Evolutionary conservation across 345 rosid genomes (phyloP).

Genomic region (Combretum micranthum): DNA sequence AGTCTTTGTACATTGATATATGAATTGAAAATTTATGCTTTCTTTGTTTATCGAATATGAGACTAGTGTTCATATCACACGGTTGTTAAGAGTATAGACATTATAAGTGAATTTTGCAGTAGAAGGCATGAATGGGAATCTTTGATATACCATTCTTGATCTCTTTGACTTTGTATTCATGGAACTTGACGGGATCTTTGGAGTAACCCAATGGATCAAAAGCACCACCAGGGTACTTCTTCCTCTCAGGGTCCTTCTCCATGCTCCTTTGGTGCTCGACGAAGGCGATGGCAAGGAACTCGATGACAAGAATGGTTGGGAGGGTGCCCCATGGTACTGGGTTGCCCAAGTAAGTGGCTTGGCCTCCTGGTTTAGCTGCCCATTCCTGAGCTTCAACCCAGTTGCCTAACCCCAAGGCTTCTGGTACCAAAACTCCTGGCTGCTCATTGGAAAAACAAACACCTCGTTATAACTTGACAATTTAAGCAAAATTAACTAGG

Average conservation of each 20-base stretch:
- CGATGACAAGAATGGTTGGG: slow-evolving; percentile 76
- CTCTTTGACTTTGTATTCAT: slow-evolving; percentile 90
- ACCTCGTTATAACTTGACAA: background rate
- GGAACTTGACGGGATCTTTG: slow-evolving; percentile 86
- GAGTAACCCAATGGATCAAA: slow-evolving; percentile 96
- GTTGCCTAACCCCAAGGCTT: slow-evolving; percentile 93
- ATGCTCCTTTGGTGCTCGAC: slow-evolving; percentile 98
- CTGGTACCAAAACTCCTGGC: slow-evolving; percentile 93
- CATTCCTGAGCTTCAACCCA: slow-evolving; percentile 99
- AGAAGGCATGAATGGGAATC: background rate
- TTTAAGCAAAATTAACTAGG: too few species aligned
- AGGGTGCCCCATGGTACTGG: slow-evolving; percentile 98
- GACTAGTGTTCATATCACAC: too few species aligned
- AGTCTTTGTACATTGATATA: too few species aligned
- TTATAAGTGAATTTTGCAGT: too few species aligned
- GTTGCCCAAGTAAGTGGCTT: slow-evolving; percentile 89
- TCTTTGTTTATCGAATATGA: too few species aligned
- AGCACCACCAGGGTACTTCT: slow-evolving; percentile 97
- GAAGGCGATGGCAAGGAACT: slow-evolving; percentile 77
- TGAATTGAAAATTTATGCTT: too few species aligned
- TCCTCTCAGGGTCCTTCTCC: slow-evolving; percentile 95
- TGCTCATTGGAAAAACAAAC: slow-evolving; percentile 16
- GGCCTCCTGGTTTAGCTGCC: slow-evolving; percentile 96
- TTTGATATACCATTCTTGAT: slow-evolving; percentile 62
- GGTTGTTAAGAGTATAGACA: too few species aligned